These are phyloP conservation scores for Fusarium torulosum DNA, from an alignment of 2,329 filamentous ascomycete genomes.

Conservation along the genomic window DNA sequence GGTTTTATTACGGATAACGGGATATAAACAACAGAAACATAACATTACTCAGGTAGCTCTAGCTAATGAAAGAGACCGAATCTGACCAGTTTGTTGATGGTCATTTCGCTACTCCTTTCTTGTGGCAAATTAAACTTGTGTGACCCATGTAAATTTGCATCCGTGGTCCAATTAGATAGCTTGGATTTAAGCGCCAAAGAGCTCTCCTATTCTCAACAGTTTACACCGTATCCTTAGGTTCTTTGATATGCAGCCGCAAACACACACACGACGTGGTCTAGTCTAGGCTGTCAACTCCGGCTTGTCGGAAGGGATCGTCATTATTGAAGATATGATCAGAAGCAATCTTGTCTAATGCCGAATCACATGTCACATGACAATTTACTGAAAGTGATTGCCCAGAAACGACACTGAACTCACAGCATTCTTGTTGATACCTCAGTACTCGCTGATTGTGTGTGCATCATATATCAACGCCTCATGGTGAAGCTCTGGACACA, in stretches of 20 bases:
- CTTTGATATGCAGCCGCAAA: neutral
- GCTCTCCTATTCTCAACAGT: neutral
- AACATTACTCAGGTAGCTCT: neutral
- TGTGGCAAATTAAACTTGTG: constrained; percentile 17
- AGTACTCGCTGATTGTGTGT: too few species aligned
- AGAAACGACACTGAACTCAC: too few species aligned
- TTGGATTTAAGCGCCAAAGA: constrained; percentile 3
- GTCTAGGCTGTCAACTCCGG: too few species aligned
- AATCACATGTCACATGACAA: neutral
- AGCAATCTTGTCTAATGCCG: too few species aligned
- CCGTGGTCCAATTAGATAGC: constrained; percentile 7
- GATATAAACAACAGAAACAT: neutral
- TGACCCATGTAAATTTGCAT: constrained; percentile 12
- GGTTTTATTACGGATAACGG: too few species aligned
- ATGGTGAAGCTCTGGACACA: neutral
- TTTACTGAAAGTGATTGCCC: too few species aligned
- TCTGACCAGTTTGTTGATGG: neutral
- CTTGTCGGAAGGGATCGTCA: neutral
- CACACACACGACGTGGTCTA: too few species aligned
- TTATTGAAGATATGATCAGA: neutral
- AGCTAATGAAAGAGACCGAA: neutral
- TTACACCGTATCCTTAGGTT: neutral
- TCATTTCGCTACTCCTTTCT: constrained; percentile 28
- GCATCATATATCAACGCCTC: too few species aligned
- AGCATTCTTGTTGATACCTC: neutral